phyloP scores from a whole-genome alignment of 2,329 filamentous ascomycete species.

The Emergomyces orientalis region DNA sequence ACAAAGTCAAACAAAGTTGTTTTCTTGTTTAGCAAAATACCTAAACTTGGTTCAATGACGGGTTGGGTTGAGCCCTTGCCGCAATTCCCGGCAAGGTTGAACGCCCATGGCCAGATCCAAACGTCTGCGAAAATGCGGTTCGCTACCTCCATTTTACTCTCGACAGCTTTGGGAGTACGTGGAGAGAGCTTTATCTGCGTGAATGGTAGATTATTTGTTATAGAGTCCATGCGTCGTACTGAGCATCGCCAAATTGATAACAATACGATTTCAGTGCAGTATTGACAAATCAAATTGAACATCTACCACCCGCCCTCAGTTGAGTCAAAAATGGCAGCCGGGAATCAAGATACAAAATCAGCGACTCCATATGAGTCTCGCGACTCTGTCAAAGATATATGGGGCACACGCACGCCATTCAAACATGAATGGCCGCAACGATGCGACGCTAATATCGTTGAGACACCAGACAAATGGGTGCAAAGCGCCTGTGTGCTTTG shows the following conservation, averaged over 20 bases:
- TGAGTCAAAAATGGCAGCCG: neutral
- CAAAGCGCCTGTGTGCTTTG: conserved; percentile 33
- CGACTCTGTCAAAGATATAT: conserved; percentile 27
- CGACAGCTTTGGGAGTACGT: no score
- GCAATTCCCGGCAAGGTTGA: no score
- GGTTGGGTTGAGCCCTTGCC: no score
- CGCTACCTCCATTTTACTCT: no score
- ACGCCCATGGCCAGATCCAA: no score
- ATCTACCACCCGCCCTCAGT: neutral
- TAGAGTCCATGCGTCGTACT: no score
- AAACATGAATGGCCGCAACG: conserved; percentile 29
- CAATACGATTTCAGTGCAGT: neutral
- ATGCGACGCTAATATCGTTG: conserved; percentile 23
- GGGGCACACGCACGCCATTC: conserved; percentile 26
- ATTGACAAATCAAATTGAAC: neutral
- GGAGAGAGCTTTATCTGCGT: no score
- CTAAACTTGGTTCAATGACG: no score
- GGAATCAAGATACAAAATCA: neutral
- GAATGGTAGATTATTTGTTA: no score
- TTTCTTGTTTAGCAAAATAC: no score
- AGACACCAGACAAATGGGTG: conserved; percentile 32
- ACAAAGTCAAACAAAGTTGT: no score
- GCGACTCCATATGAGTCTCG: conserved; percentile 15
- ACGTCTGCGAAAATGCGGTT: no score
- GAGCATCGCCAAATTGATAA: neutral